A percentile compares a stretch with the other conserved stretches of the same genome.
Conservation (phyloP, 805 yeast species). For the Candida tammaniensis region DNA sequence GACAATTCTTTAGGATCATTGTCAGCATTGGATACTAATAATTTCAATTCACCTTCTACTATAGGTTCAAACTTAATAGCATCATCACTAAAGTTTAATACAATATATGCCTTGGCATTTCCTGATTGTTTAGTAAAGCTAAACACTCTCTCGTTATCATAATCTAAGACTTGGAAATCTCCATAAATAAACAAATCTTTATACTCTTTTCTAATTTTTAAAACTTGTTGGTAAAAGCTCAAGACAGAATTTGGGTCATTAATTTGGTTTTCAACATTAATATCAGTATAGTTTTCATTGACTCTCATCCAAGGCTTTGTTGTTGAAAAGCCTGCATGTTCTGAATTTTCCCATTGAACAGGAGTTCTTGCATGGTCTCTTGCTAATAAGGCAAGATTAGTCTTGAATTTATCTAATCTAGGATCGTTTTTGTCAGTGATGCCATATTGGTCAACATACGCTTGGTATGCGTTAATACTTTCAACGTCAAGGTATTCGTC, state of each 20-base stretch:
- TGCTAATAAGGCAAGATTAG: conserved; percentile 36
- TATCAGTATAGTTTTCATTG: conserved; percentile 46
- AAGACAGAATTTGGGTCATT: conserved; percentile 45
- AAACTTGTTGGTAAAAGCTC: conserved; percentile 43
- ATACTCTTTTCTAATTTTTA: conserved; percentile 42
- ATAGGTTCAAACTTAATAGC: conserved; percentile 25
- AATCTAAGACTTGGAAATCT: conserved; percentile 40
- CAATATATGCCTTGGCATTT: conserved; percentile 31
- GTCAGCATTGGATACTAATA: conserved; percentile 28
- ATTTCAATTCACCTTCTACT: conserved; percentile 25
- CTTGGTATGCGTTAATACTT: conserved; percentile 40
- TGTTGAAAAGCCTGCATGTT: conserved; percentile 46
- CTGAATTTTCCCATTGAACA: conserved; percentile 50
- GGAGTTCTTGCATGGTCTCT: conserved; percentile 58
- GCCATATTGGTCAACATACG: conserved; percentile 7
- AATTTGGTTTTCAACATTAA: conserved; percentile 47
- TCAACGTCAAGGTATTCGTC: conserved; percentile 51
- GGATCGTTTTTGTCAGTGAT: too few species aligned
- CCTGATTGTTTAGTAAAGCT: conserved; percentile 37
- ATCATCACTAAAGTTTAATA: conserved; percentile 41
- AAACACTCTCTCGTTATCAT: conserved; percentile 39
- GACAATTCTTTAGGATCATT: conserved; percentile 21
- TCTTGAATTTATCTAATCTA: conserved; percentile 23
- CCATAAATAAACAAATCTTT: conserved; percentile 48
- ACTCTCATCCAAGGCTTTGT: conserved; percentile 51